Evolutionary conservation across 305 asterid species (phyloP).

Genomic region (Fraxinus angustifolia): DNA sequence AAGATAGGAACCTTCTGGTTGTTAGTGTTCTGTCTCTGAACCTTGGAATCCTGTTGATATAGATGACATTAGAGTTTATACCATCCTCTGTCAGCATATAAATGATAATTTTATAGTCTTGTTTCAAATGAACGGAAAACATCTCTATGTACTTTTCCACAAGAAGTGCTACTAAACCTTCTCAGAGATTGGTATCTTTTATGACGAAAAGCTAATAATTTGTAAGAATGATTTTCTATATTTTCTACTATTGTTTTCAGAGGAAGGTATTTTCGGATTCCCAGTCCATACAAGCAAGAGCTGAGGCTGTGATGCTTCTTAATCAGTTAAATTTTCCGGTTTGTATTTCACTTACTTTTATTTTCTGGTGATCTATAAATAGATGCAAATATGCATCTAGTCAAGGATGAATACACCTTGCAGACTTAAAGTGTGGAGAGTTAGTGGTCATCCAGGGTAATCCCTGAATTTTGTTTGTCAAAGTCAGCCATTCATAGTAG

Average conservation of each 20-base stretch:
- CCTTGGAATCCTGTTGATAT: not conserved
- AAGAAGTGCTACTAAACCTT: not conserved
- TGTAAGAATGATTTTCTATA: not conserved
- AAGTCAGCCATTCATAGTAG: not conserved
- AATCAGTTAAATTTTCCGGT: slow-evolving; percentile 92
- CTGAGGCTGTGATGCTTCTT: slow-evolving; percentile 98
- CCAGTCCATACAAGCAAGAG: slow-evolving; percentile 94
- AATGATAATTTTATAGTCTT: not conserved
- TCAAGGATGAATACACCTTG: not conserved
- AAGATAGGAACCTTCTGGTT: not conserved
- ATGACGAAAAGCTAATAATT: not conserved
- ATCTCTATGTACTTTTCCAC: not conserved
- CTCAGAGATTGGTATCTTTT: not conserved
- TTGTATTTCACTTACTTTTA: slow-evolving; percentile 30
- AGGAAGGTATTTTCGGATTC: slow-evolving; percentile 91
- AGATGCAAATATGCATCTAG: not conserved
- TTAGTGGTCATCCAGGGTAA: not conserved
- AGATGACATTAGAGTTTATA: not conserved
- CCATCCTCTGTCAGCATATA: not conserved
- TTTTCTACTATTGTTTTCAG: slow-evolving; percentile 41
- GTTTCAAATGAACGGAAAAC: not conserved
- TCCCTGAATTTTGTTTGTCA: not conserved
- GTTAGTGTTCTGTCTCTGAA: not conserved
- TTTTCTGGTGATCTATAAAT: slow-evolving; percentile 2
- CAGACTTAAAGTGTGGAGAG: not conserved